Evolutionary conservation across 169 alveolate genomes (phyloP), one percentile per base, ranked within the genome.

Genomic region (Babesia sp.): DNA sequence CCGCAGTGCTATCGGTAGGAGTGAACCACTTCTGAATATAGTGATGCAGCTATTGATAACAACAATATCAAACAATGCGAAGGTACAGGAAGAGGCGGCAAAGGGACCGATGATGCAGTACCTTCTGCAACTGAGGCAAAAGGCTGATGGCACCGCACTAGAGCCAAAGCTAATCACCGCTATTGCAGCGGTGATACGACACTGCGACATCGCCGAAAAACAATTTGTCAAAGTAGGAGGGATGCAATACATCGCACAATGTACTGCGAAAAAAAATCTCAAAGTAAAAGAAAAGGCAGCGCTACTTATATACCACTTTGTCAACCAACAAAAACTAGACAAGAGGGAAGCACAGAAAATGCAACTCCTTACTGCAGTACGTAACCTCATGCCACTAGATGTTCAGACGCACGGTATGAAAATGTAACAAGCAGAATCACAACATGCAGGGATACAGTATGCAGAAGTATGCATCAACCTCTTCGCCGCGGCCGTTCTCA

Each of bases 81-180:
- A 66, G 31, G 71, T 79, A n/a, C 71, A 59, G 2, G 83, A 70
- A 57, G 83, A 56, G 26, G 87, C 83, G 29, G 45, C 79, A 24
- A 71, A 79, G 56, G 69, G 71, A 29, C 70, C 69, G 54, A 61
- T 79, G 71, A 46, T 71, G 45, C 61, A 42, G 8, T 18, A 53
- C 37, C 78, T 79, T 24, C 58, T 79, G 44, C 34, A 53, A 9
- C 44, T 79, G 58, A 70, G 69, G 61, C 20, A 22, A 22, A 28
- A 28, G 24, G 71, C 60, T n/a, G 48, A 57, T 31, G 69, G 39
- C 64, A 78, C 80, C 24, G 42, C 60, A 14, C 41, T 78, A 22
- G 86, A 78, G 58, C 86, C 86, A 28, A 78, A 67, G 54, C 81
- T 78, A 24, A 57, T 78, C 26, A 54, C 78, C 7, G 68, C 86